These are phyloP conservation scores for Flagelloscypha sp. DNA, from an alignment of 768 basidiomycete species.

Conservation along the genomic window DNA sequence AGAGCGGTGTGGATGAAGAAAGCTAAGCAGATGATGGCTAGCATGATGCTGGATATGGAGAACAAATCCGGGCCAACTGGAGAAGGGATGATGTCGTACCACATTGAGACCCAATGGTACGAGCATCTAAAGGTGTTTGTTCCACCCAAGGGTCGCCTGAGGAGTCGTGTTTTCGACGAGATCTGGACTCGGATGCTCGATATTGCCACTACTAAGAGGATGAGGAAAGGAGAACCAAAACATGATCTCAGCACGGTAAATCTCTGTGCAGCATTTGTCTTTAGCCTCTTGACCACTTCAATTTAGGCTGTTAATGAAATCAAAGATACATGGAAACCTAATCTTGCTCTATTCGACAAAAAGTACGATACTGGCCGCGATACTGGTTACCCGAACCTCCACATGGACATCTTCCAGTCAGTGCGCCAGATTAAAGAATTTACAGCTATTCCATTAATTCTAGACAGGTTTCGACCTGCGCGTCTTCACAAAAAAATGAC, in stretches of 20 bases:
- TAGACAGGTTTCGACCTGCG: not conserved
- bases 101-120: constrained; percentile 18
- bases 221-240: constrained; percentile 1
- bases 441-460: no score
- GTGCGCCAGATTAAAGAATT: not conserved
- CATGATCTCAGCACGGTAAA: no score
- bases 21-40: not conserved
- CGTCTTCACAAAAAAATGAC: no score
- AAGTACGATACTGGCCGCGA: not conserved
- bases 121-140: constrained; percentile 13
- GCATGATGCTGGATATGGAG: not conserved
- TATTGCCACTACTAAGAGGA: constrained; percentile 13
- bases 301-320: constrained; percentile 9
- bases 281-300: not conserved
- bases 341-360: constrained; percentile 18
- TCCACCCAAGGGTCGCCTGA: constrained; percentile 17
- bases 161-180: no score
- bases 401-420: constrained; percentile 2
- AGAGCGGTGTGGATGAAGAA: no score
- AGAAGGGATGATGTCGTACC: constrained; percentile 4
- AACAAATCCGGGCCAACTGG: not conserved
- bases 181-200: constrained; percentile 16
- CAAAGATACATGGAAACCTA: constrained; percentile 17
- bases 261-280: no score
- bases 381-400: constrained; percentile 4